Evolutionary conservation across 2,329 filamentous ascomycete species (phyloP), one percentile per base, ranked within the genome.

Genomic region (Didymella keratinophila): DNA sequence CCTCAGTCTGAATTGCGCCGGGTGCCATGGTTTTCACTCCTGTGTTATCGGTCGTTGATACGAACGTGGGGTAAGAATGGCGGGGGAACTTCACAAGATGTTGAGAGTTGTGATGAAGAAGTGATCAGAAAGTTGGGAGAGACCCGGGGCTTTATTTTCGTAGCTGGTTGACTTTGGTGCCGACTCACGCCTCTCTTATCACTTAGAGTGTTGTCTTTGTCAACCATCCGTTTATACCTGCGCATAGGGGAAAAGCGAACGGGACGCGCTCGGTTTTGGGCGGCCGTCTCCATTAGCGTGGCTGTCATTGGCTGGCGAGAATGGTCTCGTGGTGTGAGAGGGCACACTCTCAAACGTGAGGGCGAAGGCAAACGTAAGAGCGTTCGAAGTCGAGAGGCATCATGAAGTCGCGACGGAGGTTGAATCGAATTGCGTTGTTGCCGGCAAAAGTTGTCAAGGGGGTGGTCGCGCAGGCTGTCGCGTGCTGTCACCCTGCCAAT

Each of bases 1-100:
- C 61, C 49, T 69, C 67, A 56, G 65, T 67, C 32, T 72, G 69
- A 42, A 76, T 64, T 62, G 72, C 67, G 65, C 73, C 69, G 46
- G 73, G 73, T 58, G 74, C 71, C 74, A 76, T 76, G 65, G 34
- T 73, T 42, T 47, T 32, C 43, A 59, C 41, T 42, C 39, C 16
- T 58, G 64, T 58, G 53, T 58, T 46, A 52, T 54, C 58, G 21
- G 51, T 34, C 49, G 46, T 46, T 60, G 56, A 58, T 65, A 56
- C 16, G 49, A 50, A 50, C 56, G 67, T 64, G 65, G 63, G 65
- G 62, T 53, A 60, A 44, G n/a, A 45, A 60, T 53, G 37, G 60
- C 54, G 60, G 63, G 51, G 64, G 52, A 48, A 62, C 23, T 42
- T 56, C 34, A 45, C 36, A 39, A 18, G 34, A 36, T 25, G 56